These are phyloP conservation scores for Artemisia argyi DNA, from an alignment of 129 eudicot species.

Conservation along the genomic window DNA sequence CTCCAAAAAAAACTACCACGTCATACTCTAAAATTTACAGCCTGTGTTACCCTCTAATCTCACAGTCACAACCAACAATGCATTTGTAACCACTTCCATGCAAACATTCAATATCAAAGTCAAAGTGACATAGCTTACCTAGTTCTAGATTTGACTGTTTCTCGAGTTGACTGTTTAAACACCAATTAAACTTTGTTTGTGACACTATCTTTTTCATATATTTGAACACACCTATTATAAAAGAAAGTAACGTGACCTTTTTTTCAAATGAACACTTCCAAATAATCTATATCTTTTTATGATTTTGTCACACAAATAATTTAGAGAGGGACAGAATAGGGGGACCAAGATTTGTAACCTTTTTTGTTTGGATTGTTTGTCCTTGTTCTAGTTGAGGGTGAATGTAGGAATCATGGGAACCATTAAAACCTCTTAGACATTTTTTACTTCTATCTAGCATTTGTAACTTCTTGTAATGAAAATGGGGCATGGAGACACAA, in stretches of 20 bases:
- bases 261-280: slow-evolving; percentile 22
- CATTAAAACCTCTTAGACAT: slow-evolving; percentile 26
- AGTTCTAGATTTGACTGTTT: slow-evolving; percentile 9
- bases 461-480: slow-evolving; percentile 9
- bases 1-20: slow-evolving; percentile 33
- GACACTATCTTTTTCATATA: slow-evolving; percentile 11
- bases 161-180: slow-evolving; percentile 35
- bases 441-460: slow-evolving; percentile 2
- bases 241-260: slow-evolving; percentile 8
- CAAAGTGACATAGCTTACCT: slow-evolving; percentile 27
- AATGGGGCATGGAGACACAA: slow-evolving; percentile 33
- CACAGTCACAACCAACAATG: slow-evolving; percentile 13
- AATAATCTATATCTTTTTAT: slow-evolving; percentile 16
- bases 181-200: slow-evolving; percentile 11
- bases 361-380: slow-evolving; percentile 35
- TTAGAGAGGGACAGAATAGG: slow-evolving; percentile 22
- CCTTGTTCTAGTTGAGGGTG: slow-evolving; percentile 33
- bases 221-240: slow-evolving; percentile 23
- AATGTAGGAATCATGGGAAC: slow-evolving; percentile 50
- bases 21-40: slow-evolving; percentile 20
- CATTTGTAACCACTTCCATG: background rate
- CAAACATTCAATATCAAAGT: slow-evolving; percentile 6
- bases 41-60: slow-evolving; percentile 20
- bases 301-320: slow-evolving; percentile 6
- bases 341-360: slow-evolving; percentile 36